These are phyloP conservation scores for Austroboletus rostrupii DNA, from an alignment of 1,284 basidiomycete genomes.

Conservation along the genomic window DNA sequence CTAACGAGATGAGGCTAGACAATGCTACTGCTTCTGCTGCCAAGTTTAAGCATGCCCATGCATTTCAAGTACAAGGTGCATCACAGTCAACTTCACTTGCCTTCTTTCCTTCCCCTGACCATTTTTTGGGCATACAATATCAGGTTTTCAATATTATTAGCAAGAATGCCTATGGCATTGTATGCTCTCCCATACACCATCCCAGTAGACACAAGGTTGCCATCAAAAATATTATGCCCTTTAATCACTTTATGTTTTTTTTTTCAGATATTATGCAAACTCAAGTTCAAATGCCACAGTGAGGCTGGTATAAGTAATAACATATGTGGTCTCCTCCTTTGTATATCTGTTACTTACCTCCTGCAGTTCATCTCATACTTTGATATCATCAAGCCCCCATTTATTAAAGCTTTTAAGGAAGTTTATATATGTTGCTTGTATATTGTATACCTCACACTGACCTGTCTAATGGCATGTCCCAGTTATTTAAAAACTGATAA, in stretches of 20 bases:
- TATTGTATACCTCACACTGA: neutral
- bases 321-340: slow-evolving; percentile 46
- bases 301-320: slow-evolving; percentile 92
- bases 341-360: neutral
- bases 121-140: slow-evolving; percentile 66
- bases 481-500: slow-evolving; percentile 78
- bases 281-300: slow-evolving; percentile 89
- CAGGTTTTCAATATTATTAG: slow-evolving; percentile 90
- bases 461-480: neutral
- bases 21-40: no score
- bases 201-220: slow-evolving; percentile 80
- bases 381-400: slow-evolving; percentile 89
- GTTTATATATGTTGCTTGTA: slow-evolving; percentile 63
- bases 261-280: slow-evolving; percentile 78
- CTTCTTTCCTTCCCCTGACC: no score
- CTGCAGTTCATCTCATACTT: slow-evolving; percentile 88
- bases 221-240: slow-evolving; percentile 90
- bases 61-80: no score
- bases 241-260: slow-evolving; percentile 95
- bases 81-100: no score
- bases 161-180: slow-evolving; percentile 84
- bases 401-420: slow-evolving; percentile 90
- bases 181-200: slow-evolving; percentile 82
- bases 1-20: no score
- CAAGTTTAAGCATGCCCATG: no score